Percentiles rank a stretch among this genome's conserved stretches.
phyloP scores from a whole-genome alignment of 2,329 filamentous ascomycete genomes.

The Phoma herbarum region DNA sequence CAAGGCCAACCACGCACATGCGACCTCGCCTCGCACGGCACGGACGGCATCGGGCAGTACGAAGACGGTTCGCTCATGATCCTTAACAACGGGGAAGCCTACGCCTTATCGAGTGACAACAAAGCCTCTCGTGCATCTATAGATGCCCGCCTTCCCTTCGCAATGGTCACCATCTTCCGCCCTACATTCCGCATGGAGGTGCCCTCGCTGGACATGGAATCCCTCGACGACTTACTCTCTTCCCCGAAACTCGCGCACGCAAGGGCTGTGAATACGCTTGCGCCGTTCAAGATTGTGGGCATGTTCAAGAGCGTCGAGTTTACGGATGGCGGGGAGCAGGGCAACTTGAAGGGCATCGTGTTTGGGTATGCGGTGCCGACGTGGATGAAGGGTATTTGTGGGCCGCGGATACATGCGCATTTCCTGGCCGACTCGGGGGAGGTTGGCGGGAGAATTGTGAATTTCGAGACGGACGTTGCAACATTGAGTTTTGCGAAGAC shows the following conservation, averaged over 20 bases:
- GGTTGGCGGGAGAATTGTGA: slow-evolving; percentile 48
- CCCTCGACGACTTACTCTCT: slow-evolving; percentile 28
- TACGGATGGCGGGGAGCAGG: slow-evolving; percentile 37
- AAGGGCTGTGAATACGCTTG: slow-evolving; percentile 50
- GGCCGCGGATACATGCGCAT: slow-evolving; percentile 51
- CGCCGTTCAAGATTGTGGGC: slow-evolving; percentile 52
- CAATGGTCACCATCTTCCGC: slow-evolving; percentile 54
- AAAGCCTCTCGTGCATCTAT: slow-evolving; percentile 43
- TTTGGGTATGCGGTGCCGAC: slow-evolving; percentile 53
- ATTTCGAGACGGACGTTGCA: slow-evolving; percentile 51
- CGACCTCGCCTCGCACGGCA: slow-evolving; percentile 54
- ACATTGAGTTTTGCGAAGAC: slow-evolving; percentile 52
- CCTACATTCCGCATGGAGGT: slow-evolving; percentile 46
- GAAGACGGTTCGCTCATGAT: slow-evolving; percentile 53
- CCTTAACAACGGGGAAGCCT: slow-evolving; percentile 48
- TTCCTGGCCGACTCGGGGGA: slow-evolving; percentile 43
- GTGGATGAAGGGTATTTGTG: slow-evolving; percentile 54
- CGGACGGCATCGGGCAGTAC: slow-evolving; percentile 55
- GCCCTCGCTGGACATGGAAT: slow-evolving; percentile 28
- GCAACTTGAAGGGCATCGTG: slow-evolving; percentile 42
- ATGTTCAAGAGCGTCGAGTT: slow-evolving; percentile 47
- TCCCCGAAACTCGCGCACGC: slow-evolving; percentile 28
- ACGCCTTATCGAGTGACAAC: slow-evolving; percentile 39
- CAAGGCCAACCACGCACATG: slow-evolving; percentile 45
- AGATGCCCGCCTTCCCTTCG: slow-evolving; percentile 50